Base-by-base conservation (phyloP, 345 rosid genomes). In the Ailanthus altissimus region DNA sequence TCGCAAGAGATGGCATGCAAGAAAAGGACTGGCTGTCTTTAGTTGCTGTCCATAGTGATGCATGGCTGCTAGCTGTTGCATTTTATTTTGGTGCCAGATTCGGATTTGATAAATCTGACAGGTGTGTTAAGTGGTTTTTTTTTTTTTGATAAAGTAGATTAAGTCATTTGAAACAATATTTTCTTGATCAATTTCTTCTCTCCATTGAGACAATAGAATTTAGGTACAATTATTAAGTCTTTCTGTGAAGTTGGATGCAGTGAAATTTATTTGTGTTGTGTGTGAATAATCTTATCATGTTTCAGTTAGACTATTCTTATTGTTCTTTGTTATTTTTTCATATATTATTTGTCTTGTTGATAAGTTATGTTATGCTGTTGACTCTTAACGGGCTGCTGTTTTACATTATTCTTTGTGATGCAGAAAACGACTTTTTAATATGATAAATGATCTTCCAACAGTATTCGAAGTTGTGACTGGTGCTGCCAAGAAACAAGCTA, bases 1-100 rank as follows among this genome's bases (percentile, higher is more conserved):
- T 94, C 79, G 98, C 98, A 49, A 88, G 98, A 81, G 97, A 93
- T 79, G 98, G 98, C 68, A 93, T 93, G 98, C 89, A 74, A 53
- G 94, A 89, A 72, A 93, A 91, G 81, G 95, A 94, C 79, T 94
- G 98, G 98, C 38, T 94, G 79, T 89, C 97, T 58, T 85, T 94
- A 79, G 97, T 94, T 81, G 92, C 94, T 67, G 89, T 87, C 66
- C 94, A 90, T 61, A 86, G 94, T 65, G 94, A 90, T 82, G 89
- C 98, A 4, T 94, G 98, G 98, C 89, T 94, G 81, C 91, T 94
- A 73, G 79, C 98, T 20, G 94, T 91, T 79, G 92, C 98, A 66
- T 93, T 94, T 89, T 93, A 90, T 88, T 93, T 93, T 40, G 98
- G 93, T 78, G 90, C 98, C 75, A 81, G 95, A 84, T 91, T 93